A percentile compares a stretch with the other conserved stretches of the same genome.
Evolutionary conservation across 2,329 filamentous ascomycete species (phyloP).

Genomic region (Penicillium polonicum): DNA sequence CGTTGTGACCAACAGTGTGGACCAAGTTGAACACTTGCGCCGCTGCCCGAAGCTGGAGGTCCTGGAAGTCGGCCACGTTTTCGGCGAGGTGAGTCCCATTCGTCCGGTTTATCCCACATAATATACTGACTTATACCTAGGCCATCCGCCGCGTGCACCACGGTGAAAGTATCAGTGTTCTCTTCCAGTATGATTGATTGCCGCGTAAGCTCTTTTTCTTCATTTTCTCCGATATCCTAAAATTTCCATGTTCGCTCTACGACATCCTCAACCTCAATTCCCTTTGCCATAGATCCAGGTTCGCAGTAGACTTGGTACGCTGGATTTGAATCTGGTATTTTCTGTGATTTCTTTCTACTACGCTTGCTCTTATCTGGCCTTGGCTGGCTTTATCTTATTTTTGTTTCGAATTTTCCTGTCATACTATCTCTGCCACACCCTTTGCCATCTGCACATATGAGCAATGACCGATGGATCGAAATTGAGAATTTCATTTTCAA

Average conservation of each 20-base stretch:
- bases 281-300: conserved; percentile 10
- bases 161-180: conserved; percentile 92
- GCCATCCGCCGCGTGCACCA: conserved; percentile 94
- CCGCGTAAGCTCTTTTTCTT: conserved; percentile 10
- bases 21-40: conserved; percentile 75
- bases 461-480: conserved; percentile 11
- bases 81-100: conserved; percentile 68
- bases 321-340: conserved; percentile 20
- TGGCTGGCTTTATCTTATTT: conserved; percentile 11
- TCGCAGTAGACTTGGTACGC: conserved; percentile 23
- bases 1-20: conserved; percentile 91
- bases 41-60: conserved; percentile 87
- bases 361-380: conserved; percentile 11
- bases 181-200: conserved; percentile 77
- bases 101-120: neutral
- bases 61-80: conserved; percentile 81
- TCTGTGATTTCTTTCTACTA: conserved; percentile 10
- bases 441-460: conserved; percentile 30
- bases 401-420: conserved; percentile 6
- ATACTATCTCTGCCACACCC: conserved; percentile 20
- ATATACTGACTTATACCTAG: conserved; percentile 42
- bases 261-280: conserved; percentile 1
- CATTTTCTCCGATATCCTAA: conserved; percentile 8
- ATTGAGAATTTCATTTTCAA: conserved; percentile 6
- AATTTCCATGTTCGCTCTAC: conserved; percentile 3